These are phyloP conservation scores for Phytophthora sp. DNA, from an alignment of 352 stramenopile species.

Conservation along the genomic window DNA sequence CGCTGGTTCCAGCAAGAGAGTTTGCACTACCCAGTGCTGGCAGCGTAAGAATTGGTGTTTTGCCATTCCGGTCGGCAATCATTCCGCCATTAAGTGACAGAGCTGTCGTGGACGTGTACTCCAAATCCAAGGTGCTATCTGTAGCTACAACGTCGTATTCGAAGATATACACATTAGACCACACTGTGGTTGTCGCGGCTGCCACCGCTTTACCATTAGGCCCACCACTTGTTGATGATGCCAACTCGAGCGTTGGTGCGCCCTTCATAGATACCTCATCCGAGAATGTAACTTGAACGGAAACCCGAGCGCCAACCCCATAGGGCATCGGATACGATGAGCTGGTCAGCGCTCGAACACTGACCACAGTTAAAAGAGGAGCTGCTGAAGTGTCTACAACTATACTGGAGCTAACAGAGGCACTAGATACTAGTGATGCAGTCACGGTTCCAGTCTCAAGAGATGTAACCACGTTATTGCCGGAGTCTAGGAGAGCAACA, in stretches of 20 bases:
- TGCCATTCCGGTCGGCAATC: conserved; percentile 77
- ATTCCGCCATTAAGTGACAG: conserved; percentile 56
- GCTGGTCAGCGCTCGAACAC: conserved; percentile 49
- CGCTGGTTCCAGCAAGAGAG: conserved; percentile 58
- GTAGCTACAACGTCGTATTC: conserved; percentile 69
- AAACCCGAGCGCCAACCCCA: conserved; percentile 65
- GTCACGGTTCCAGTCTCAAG: conserved; percentile 53
- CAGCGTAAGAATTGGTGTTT: conserved; percentile 56
- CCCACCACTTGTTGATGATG: conserved; percentile 36
- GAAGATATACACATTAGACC: conserved; percentile 66
- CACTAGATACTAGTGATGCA: conserved; percentile 67
- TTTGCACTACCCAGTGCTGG: conserved; percentile 43
- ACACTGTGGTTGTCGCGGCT: conserved; percentile 52
- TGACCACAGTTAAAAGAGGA: conserved; percentile 49
- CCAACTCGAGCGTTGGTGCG: conserved; percentile 57
- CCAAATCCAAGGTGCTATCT: conserved; percentile 56
- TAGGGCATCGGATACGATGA: conserved; percentile 57
- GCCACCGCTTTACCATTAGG: conserved; percentile 62
- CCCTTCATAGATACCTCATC: conserved; percentile 75
- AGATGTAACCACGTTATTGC: conserved; percentile 66
- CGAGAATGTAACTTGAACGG: conserved; percentile 76
- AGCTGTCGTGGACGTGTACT: conserved; percentile 66
- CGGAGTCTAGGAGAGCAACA: conserved; percentile 65
- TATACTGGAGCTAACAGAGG: conserved; percentile 61
- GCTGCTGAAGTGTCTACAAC: conserved; percentile 66